Evolutionary conservation across 495 filamentous ascomycete species (phyloP), one percentile per base, ranked within the genome.

Genomic region (Xylaria cubensis): DNA sequence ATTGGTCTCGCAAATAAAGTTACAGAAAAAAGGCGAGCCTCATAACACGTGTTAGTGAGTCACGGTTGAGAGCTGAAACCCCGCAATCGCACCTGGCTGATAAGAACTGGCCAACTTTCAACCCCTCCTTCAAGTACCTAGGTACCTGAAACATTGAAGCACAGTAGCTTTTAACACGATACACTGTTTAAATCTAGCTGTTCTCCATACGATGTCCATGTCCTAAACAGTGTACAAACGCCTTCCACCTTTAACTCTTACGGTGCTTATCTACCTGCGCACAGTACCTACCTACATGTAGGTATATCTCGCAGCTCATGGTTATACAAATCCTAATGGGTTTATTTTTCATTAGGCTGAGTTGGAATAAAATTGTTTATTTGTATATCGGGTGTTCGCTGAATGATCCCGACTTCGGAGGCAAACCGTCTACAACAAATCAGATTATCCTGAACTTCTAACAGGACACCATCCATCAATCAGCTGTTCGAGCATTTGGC

Each of bases 31-130:
- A 56, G n/a, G 15, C 1, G 42, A 65, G 41, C 48, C 42, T 34
- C 21, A 21, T n/a, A 42, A 21, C n/a, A 32, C 34, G 4, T 19
- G 17, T 3, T 26, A 34, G 64, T 67, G 65, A 67, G 65, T 67
- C 65, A 67, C 34, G 65, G 65, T 51, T 24, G 46, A 44, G 48
- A 10, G 17, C 32, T 67, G 48, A 56, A 67, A 55, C 65, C 65
- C 65, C 65, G 65, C 65, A 32, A 67, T 67, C 65, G 65, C 50
- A 56, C 24, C 3, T 21, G 46, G 5, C 42, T 67, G 64, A 67
- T 65, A 65, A 65, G 24, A 65, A 12, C 42, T 50, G 41, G 63
- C 26, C 63, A 48, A 34, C 41, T 1, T 64, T 6, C 34, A 42
- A 64, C 61, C 61, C 61, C 61, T 44, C 61, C 36, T 29, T 44